These are phyloP conservation scores for Alternaria consortialis DNA, from an alignment of 2,329 filamentous ascomycete genomes.

Conservation along the genomic window DNA sequence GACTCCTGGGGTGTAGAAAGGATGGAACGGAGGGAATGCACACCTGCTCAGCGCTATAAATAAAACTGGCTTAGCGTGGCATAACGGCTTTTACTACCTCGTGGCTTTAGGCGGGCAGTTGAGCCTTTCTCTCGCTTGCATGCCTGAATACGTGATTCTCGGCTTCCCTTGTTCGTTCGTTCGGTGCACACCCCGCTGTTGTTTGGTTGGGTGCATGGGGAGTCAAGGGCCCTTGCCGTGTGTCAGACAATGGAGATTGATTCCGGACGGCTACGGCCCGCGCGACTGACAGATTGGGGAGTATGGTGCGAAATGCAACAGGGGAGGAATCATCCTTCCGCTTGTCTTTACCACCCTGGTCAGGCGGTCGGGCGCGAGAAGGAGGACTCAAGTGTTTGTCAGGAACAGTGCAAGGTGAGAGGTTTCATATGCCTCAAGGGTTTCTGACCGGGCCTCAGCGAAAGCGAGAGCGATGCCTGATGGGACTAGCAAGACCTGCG, in stretches of 20 bases:
- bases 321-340: background rate
- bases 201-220: slow-evolving; percentile 9
- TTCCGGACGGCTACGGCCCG: slow-evolving; percentile 20
- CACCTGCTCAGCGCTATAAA: slow-evolving; percentile 11
- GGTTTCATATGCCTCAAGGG: slow-evolving; percentile 1
- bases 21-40: slow-evolving; percentile 1
- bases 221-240: slow-evolving; percentile 6
- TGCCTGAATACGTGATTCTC: slow-evolving; percentile 9
- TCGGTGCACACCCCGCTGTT: slow-evolving; percentile 22
- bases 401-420: background rate
- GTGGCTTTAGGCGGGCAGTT: slow-evolving; percentile 20
- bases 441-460: background rate
- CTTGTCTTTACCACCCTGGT: slow-evolving; percentile 1
- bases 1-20: background rate
- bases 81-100: slow-evolving; percentile 31
- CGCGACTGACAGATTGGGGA: slow-evolving; percentile 15
- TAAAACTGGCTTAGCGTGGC: slow-evolving; percentile 24
- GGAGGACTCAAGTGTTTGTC: slow-evolving; percentile 1
- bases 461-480: background rate
- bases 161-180: slow-evolving; percentile 10
- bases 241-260: slow-evolving; percentile 18
- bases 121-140: slow-evolving; percentile 7
- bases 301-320: slow-evolving; percentile 15
- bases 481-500: background rate
- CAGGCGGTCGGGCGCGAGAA: background rate